Evolutionary conservation across 2,329 filamentous ascomycete species (phyloP), one percentile per base, ranked within the genome.

Genomic region (Ceratocystiopsis sp.): DNA sequence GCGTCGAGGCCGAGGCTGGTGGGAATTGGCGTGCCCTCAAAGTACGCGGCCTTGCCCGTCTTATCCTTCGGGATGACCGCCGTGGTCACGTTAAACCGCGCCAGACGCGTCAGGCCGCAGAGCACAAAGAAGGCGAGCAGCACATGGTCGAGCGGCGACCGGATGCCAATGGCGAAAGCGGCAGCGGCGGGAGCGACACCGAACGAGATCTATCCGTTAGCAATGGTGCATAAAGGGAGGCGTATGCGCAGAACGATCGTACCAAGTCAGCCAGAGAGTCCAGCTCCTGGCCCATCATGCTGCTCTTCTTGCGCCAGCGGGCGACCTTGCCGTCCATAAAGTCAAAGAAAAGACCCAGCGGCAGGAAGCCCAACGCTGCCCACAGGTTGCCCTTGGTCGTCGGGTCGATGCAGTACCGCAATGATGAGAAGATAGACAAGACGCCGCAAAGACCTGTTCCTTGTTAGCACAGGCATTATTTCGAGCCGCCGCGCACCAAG

Each of bases 321-420:
- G 91, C 91, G 44, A 98, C 87, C 59, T 87, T 91, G 57, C 91
- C 91, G 61, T 98, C 91, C 71, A 96, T 85, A 58, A 94, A 93
- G 62, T 98, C 91, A 61, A 96, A 96, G 67, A 96, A 95, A 13
- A 96, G 68, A 6, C 86, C 87, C 46, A 95, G 84, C 0, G 89
- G 89, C 61, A 96, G 82, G 61, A 95, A 84, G 5, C 68, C 75
- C 40, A 98, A 75, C 2, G 91, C 87, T 33, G 79, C 65, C 73
- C 84, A 96, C 43, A 95, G 66, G 53, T 85, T 80, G 42, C 67
- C 67, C 52, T 75, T 67, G 43, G 80, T 66, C 46, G 69, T 58
- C 10, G 80, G 71, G 50, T 80, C 74, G 49, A 93, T 73, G 61
- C 83, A 91, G 70, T 96, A 96, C 52, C 86, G 84, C 65, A 98